A percentile compares a stretch with the other conserved stretches of the same genome.
Evolutionary conservation across 2,329 filamentous ascomycete genomes (phyloP).

Genomic region (Colletotrichum limetticola): DNA sequence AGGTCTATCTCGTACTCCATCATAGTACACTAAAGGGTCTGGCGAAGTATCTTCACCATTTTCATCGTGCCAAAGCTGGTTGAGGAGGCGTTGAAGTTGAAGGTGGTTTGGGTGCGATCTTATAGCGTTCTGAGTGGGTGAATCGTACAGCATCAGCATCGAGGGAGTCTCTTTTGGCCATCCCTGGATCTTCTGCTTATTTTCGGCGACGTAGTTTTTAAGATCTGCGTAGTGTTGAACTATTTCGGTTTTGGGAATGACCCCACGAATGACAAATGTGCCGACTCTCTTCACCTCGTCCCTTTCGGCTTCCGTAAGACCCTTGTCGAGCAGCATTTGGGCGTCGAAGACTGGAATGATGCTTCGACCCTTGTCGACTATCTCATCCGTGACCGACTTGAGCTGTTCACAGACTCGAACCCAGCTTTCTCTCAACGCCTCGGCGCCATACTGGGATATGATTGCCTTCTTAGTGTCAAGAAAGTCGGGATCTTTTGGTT

Average conservation of each 20-base stretch:
- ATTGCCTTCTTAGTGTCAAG: constrained; percentile 46
- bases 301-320: constrained; percentile 37
- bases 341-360: constrained; percentile 47
- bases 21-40: constrained; percentile 52
- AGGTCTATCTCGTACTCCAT: constrained; percentile 50
- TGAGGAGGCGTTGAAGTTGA: constrained; percentile 47
- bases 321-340: constrained; percentile 40
- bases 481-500: constrained; percentile 40
- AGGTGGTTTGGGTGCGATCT: constrained; percentile 51
- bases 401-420: constrained; percentile 50
- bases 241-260: constrained; percentile 38
- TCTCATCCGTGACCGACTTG: constrained; percentile 47
- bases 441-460: constrained; percentile 48
- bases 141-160: constrained; percentile 51
- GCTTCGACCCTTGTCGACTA: constrained; percentile 44
- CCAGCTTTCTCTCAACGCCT: constrained; percentile 49
- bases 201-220: constrained; percentile 46
- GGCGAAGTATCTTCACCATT: constrained; percentile 40
- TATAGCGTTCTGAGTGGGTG: constrained; percentile 50
- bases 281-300: constrained; percentile 42
- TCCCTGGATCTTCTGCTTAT: constrained; percentile 42
- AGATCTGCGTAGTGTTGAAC: constrained; percentile 42
- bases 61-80: constrained; percentile 50
- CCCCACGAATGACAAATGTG: constrained; percentile 38
- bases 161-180: constrained; percentile 51